Conservation (phyloP, 2,329 filamentous ascomycete species). For the Aureobasidium leucospermi region DNA sequence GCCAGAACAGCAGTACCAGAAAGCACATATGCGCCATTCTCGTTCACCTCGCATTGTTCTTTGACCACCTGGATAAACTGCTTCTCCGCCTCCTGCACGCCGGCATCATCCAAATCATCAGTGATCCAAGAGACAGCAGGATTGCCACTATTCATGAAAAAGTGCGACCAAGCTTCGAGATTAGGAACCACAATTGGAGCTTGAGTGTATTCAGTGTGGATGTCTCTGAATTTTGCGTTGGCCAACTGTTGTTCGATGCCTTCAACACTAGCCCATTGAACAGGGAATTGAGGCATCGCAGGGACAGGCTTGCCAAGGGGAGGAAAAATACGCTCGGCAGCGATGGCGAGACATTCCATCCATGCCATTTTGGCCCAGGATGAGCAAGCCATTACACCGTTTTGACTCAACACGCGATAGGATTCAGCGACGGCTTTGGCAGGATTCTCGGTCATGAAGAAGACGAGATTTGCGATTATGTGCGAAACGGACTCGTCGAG, state of each 20-base stretch:
- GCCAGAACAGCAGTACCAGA: background rate
- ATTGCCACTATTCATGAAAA: background rate
- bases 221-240: slow-evolving; percentile 24
- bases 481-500: slow-evolving; percentile 21
- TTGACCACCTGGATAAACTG: background rate
- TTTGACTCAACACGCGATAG: slow-evolving; percentile 20
- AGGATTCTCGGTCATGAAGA: slow-evolving; percentile 25
- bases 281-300: slow-evolving; percentile 18
- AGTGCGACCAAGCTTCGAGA: background rate
- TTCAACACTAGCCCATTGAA: slow-evolving; percentile 19
- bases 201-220: slow-evolving; percentile 18
- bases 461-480: slow-evolving; percentile 26
- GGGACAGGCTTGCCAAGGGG: slow-evolving; percentile 11
- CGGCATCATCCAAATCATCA: background rate
- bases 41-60: background rate
- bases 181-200: background rate
- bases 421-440: slow-evolving; percentile 22
- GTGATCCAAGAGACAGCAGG: slow-evolving; percentile 3
- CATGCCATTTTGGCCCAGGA: slow-evolving; percentile 26
- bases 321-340: slow-evolving; percentile 17
- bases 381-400: slow-evolving; percentile 21
- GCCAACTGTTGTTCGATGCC: slow-evolving; percentile 21
- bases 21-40: background rate
- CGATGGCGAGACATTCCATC: slow-evolving; percentile 21
- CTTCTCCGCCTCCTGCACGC: background rate